Base-by-base conservation (phyloP, 768 basidiomycete species). In the Leccinum uliginosum region DNA sequence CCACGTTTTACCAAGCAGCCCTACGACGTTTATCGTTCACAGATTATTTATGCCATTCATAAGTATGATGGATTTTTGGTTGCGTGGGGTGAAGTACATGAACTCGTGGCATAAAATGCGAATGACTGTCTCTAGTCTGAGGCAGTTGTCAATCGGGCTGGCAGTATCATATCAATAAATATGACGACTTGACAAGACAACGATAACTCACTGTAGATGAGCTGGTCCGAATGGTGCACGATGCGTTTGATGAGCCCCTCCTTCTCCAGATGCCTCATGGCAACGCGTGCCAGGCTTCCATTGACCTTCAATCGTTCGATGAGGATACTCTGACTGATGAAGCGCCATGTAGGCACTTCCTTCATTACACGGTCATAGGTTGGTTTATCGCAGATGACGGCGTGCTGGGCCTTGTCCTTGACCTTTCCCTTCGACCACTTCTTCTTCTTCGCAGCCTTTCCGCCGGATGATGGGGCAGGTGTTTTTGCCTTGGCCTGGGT, bases 351-450 rank as follows among this genome's bases (percentile, higher is more conserved):
- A 48, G 97, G 97, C 76, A 92, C 93, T 76, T 98, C 95, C 84
- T 98, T 98, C 71, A 96, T 74, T 81, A 97, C 93, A 70, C 91
- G 90, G 79, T 94, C 92, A 76, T 76, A 96, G 66, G 88, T 90
- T 54, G 86, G 64, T 82, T 98, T 96, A 83, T 98, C 96, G 70
- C 96, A 86, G 65, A 86, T 80, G 75, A 98, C 94, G 67, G 92
- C 83, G 84, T 98, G 95, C 72, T 91, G 87, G 70, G 96, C 93
- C 87, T 98, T 99, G 81, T 99, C 97, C 89, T 99, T 99, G 76
- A 99, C 97, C 80, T 98, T 98, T 74, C 97, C 97, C 84, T 98
- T 98, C 67, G 93, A 97, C 95, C 95, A 98, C 85, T 98, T 98
- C 92, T 98, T 98, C 85, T 98, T 98, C 85, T 98, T 98, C 61